Evolutionary conservation across 176 grass and related monocot species (phyloP).

Genomic region (Ensete glaucum): DNA sequence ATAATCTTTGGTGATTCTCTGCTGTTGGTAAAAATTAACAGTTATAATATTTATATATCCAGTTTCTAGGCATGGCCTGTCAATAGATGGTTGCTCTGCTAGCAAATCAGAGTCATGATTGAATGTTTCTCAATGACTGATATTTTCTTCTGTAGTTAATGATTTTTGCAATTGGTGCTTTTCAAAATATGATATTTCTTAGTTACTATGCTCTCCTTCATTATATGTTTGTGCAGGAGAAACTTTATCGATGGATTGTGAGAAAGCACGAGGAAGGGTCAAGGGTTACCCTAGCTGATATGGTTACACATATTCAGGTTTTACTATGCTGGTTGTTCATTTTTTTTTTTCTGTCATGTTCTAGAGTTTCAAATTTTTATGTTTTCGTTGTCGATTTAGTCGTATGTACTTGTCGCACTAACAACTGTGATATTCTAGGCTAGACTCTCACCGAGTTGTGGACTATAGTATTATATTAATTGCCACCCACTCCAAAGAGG

Average conservation of each 20-base stretch:
- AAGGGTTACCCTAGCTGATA: conserved; percentile 41
- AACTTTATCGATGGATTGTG: conserved; percentile 61
- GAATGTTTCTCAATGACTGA: background rate
- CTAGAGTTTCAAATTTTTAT: background rate
- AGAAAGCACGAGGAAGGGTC: conserved; percentile 48
- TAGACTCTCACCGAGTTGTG: too few species aligned
- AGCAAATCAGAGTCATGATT: too few species aligned
- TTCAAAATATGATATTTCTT: background rate
- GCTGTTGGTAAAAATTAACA: too few species aligned
- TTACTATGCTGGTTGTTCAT: background rate
- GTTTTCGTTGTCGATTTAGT: background rate
- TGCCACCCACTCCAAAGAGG: too few species aligned
- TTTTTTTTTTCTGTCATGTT: background rate
- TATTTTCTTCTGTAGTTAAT: background rate
- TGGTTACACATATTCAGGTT: conserved; percentile 54
- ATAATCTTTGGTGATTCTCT: too few species aligned
- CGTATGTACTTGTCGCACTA: background rate
- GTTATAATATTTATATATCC: too few species aligned
- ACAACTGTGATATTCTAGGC: too few species aligned
- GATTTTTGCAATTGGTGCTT: background rate
- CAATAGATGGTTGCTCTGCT: too few species aligned
- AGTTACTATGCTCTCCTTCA: background rate
- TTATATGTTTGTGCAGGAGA: conserved; percentile 37
- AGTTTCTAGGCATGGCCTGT: too few species aligned
- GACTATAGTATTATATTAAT: too few species aligned